These are phyloP conservation scores for Colletotrichum endophyticum DNA, from an alignment of 2,329 filamentous ascomycete species.

Conservation along the genomic window DNA sequence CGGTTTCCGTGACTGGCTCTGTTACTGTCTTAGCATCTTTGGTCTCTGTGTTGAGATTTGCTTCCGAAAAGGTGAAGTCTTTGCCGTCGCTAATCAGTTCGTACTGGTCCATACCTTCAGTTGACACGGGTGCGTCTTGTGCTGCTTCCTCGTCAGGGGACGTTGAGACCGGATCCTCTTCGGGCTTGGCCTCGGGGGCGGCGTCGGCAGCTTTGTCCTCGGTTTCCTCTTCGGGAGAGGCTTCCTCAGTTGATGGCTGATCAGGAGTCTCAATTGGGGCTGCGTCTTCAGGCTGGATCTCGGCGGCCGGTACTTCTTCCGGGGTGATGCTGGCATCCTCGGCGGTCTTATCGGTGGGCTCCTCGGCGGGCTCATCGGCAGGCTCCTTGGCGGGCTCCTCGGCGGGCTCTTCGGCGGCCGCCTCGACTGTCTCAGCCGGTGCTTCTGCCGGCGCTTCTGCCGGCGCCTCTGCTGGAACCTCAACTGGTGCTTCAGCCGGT, in stretches of 20 bases:
- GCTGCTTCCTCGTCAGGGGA: not conserved
- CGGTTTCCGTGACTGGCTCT: not conserved
- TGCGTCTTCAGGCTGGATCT: not conserved
- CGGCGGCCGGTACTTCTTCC: not conserved
- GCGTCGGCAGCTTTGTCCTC: not conserved
- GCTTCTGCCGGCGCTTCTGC: too few species aligned
- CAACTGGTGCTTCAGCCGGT: not conserved
- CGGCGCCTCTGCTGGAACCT: not conserved
- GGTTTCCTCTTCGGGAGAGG: not conserved
- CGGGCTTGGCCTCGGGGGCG: not conserved
- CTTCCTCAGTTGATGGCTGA: not conserved
- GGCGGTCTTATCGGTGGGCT: not conserved
- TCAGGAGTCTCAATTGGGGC: not conserved
- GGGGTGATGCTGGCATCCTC: not conserved
- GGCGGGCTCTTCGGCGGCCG: not conserved
- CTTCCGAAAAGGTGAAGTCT: constrained; percentile 1
- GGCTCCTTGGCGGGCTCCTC: not conserved
- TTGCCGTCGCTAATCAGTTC: constrained; percentile 18
- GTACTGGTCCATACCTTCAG: constrained; percentile 18
- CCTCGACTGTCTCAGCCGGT: not conserved
- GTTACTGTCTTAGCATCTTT: constrained; percentile 9
- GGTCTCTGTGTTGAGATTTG: not conserved
- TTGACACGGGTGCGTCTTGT: not conserved
- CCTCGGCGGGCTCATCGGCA: not conserved
- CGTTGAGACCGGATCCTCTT: not conserved